A percentile compares a stretch with the other conserved stretches of the same genome.
Conservation (phyloP, 1,139 yeast species). For the Magnusiomyces magnusii region DNA sequence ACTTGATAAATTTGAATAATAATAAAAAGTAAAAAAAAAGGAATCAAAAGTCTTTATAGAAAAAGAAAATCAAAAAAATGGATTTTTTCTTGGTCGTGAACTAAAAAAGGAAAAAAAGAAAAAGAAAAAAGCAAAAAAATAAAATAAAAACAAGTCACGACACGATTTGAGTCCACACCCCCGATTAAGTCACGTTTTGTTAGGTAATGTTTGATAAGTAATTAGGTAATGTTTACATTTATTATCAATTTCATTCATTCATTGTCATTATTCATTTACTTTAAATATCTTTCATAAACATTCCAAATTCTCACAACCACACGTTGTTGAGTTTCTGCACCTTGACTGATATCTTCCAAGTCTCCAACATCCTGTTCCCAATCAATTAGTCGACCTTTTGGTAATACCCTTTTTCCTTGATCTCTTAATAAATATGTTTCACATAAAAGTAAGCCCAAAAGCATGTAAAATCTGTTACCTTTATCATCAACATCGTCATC, state of each 20-base stretch:
- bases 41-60: too few species aligned
- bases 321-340: conserved; percentile 5
- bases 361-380: conserved; percentile 14
- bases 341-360: conserved; percentile 9
- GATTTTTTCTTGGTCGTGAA: background rate
- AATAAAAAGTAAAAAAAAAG: too few species aligned
- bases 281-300: conserved; percentile 7
- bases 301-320: conserved; percentile 11
- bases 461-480: conserved; percentile 36
- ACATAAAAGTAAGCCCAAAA: conserved; percentile 25
- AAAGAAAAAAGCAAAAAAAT: background rate
- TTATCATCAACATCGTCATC: too few species aligned
- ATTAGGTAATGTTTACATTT: background rate
- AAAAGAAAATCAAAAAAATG: background rate
- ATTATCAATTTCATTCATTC: too few species aligned
- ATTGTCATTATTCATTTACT: too few species aligned
- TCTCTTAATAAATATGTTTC: conserved; percentile 16
- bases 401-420: conserved; percentile 13
- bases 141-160: background rate
- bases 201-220: background rate
- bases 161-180: background rate
- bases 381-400: conserved; percentile 9
- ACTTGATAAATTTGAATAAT: background rate
- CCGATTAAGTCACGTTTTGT: background rate
- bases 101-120: background rate